Evolutionary conservation across 305 asterid species (phyloP).

Genomic region (Ajuga reptans): DNA sequence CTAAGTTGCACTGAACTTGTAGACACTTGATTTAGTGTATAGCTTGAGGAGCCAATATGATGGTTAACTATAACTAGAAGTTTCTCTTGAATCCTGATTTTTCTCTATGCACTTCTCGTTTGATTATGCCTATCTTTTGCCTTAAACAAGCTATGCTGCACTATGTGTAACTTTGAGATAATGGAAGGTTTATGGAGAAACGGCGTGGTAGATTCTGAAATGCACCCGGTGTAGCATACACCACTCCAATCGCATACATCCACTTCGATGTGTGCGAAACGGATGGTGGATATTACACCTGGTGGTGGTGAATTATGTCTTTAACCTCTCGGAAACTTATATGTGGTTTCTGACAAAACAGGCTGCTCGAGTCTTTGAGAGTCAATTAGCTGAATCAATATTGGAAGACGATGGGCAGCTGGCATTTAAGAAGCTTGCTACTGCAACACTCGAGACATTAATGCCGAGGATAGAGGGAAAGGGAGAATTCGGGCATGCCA

Average conservation of each 20-base stretch:
- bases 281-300: background rate
- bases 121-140: background rate
- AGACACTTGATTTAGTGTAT: background rate
- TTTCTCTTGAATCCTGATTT: background rate
- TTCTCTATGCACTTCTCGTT: background rate
- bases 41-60: background rate
- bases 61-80: background rate
- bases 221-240: background rate
- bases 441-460: constrained; percentile 86
- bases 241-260: background rate
- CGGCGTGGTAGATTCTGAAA: background rate
- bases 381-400: constrained; percentile 95
- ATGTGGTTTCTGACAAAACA: constrained; percentile 27
- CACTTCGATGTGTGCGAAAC: background rate
- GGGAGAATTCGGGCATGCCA: constrained; percentile 97
- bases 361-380: constrained; percentile 99
- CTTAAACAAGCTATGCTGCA: background rate
- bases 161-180: background rate
- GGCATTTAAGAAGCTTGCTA: constrained; percentile 98
- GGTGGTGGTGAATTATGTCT: background rate
- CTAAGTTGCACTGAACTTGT: background rate
- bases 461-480: constrained; percentile 99
- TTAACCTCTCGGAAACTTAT: background rate
- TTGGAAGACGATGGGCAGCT: constrained; percentile 96
- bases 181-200: background rate